Evolutionary conservation across 495 filamentous ascomycete species (phyloP).

Genomic region (Neurospora discreta): DNA sequence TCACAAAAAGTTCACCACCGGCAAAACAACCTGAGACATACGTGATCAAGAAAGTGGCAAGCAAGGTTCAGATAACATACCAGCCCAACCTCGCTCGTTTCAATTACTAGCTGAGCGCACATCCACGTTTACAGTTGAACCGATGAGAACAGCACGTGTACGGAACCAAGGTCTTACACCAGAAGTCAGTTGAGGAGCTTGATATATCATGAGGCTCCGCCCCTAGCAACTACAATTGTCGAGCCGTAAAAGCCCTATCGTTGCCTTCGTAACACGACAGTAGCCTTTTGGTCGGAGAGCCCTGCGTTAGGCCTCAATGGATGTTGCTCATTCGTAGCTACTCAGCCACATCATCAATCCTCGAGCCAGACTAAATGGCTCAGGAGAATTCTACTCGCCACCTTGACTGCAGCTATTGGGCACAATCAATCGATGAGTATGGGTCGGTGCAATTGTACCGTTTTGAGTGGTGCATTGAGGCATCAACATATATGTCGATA

Average conservation of each 20-base stretch:
- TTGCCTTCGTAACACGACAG: not conserved
- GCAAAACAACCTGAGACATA: too few species aligned
- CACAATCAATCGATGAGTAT: not conserved
- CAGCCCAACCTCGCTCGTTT: slow-evolving; percentile 8
- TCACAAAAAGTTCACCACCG: too few species aligned
- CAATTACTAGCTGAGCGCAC: not conserved
- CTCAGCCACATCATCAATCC: not conserved
- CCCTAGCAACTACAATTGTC: not conserved
- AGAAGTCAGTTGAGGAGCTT: not conserved
- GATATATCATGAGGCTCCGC: not conserved
- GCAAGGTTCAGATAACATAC: not conserved
- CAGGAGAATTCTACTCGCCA: not conserved
- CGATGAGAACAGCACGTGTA: not conserved
- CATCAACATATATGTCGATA: not conserved
- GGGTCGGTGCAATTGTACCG: not conserved
- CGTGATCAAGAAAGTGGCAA: too few species aligned
- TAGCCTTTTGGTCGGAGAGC: not conserved
- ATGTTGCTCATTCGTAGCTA: not conserved
- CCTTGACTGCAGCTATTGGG: not conserved
- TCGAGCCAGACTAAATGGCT: not conserved
- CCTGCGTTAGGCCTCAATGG: not conserved
- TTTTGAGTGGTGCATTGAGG: not conserved
- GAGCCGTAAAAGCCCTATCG: not conserved
- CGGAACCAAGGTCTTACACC: not conserved
- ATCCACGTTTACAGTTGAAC: not conserved